A percentile compares a stretch with the other conserved stretches of the same genome.
Conservation (phyloP, 768 basidiomycete genomes). For the Collybia sp. region DNA sequence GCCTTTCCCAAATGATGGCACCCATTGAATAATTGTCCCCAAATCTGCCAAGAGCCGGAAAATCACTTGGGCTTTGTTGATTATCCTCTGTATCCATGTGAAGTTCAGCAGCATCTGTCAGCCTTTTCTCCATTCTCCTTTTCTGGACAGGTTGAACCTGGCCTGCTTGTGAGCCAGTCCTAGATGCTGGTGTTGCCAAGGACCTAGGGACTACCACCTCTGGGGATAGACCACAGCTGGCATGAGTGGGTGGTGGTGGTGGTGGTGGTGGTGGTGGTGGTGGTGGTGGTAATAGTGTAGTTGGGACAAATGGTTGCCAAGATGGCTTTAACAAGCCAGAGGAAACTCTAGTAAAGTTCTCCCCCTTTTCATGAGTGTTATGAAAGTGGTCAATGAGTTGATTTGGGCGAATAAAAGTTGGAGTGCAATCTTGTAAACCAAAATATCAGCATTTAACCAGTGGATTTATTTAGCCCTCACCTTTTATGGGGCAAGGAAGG, state of each 20-base stretch:
- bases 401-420: slow-evolving; percentile 1
- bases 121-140: neutral
- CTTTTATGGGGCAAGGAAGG: slow-evolving; percentile 13
- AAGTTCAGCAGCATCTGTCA: slow-evolving; percentile 10
- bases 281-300: slow-evolving; percentile 1
- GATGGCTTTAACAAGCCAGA: slow-evolving; percentile 10
- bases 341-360: slow-evolving; percentile 4
- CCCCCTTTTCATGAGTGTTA: slow-evolving; percentile 12
- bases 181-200: neutral
- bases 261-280: slow-evolving; percentile 10
- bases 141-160: neutral
- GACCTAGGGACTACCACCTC: neutral
- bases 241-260: slow-evolving; percentile 8
- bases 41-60: too few species aligned
- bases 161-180: too few species aligned
- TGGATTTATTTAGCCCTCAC: slow-evolving; percentile 2
- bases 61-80: too few species aligned
- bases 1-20: too few species aligned
- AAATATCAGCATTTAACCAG: neutral
- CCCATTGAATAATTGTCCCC: too few species aligned
- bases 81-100: neutral
- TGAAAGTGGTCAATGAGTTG: slow-evolving; percentile 10
- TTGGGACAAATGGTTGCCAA: slow-evolving; percentile 14
- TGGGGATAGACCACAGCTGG: slow-evolving; percentile 5
- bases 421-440: slow-evolving; percentile 2